phyloP scores from a whole-genome alignment of 2,329 filamentous ascomycete species.

The Pseudocercospora musae region DNA sequence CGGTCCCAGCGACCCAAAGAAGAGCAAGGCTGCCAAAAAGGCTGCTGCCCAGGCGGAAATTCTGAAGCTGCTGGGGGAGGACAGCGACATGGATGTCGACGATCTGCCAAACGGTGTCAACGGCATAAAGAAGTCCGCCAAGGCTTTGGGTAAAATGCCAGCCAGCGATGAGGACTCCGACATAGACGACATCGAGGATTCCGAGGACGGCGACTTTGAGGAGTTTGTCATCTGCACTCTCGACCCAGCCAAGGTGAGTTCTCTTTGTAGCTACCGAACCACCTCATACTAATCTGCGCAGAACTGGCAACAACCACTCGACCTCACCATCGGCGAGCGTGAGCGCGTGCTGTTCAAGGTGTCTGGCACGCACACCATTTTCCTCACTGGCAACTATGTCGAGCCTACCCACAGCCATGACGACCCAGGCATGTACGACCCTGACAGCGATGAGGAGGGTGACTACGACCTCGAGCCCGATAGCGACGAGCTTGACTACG shows the following conservation, averaged over 20 bases:
- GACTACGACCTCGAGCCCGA: conserved; percentile 79
- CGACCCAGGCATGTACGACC: conserved; percentile 60
- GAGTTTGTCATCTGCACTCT: conserved; percentile 95
- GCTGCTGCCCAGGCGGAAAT: conserved; percentile 75
- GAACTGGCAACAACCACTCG: conserved; percentile 92
- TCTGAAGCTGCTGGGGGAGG: conserved; percentile 59
- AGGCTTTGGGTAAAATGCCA: conserved; percentile 68
- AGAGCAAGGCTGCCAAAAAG: conserved; percentile 82
- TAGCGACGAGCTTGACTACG: conserved; percentile 66
- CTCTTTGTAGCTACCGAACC: background rate
- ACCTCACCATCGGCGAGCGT: conserved; percentile 84
- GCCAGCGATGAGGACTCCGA: conserved; percentile 50
- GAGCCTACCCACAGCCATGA: conserved; percentile 60
- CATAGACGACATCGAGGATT: conserved; percentile 42
- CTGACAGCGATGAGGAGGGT: conserved; percentile 59
- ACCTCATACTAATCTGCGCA: conserved; percentile 44
- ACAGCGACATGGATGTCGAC: conserved; percentile 73
- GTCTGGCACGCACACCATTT: conserved; percentile 82
- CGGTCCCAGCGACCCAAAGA: conserved; percentile 85
- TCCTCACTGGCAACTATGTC: conserved; percentile 94
- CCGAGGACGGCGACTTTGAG: conserved; percentile 66
- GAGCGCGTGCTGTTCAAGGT: conserved; percentile 93
- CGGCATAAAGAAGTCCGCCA: conserved; percentile 60
- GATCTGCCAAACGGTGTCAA: conserved; percentile 58
- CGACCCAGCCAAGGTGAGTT: conserved; percentile 79